Evolutionary conservation across 306 rosid species (phyloP).

Genomic region (Lathyrus sativus): DNA sequence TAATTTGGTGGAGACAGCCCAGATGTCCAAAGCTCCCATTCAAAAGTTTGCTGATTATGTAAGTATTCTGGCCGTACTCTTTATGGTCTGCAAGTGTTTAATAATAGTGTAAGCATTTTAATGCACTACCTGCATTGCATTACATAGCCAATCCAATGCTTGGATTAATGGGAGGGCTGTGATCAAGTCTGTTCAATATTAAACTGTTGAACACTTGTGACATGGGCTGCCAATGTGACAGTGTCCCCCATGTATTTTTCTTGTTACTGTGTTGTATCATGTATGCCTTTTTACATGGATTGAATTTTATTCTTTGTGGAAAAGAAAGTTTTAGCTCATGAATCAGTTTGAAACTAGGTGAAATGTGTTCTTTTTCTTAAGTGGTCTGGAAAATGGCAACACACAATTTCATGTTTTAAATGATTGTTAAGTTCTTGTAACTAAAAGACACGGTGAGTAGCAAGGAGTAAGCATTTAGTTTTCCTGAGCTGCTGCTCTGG

Average conservation of each 20-base stretch:
- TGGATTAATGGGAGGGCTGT: background rate
- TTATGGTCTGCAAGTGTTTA: conserved; percentile 11
- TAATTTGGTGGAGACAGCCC: conserved; percentile 96
- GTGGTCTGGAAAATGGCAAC: conserved; percentile 16
- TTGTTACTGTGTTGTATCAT: background rate
- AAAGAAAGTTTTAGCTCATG: conserved; percentile 24
- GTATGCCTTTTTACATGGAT: background rate
- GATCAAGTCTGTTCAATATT: background rate
- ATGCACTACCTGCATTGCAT: conserved; percentile 1
- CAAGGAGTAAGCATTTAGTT: conserved; percentile 27
- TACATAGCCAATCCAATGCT: background rate
- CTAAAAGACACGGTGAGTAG: conserved; percentile 15
- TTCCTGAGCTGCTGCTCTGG: conserved; percentile 14
- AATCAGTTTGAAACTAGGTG: conserved; percentile 8
- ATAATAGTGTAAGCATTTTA: conserved; percentile 11
- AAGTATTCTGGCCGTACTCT: conserved; percentile 49
- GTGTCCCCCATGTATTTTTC: background rate
- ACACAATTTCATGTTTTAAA: too few species aligned
- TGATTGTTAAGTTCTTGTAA: conserved; percentile 20
- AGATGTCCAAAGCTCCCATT: conserved; percentile 99
- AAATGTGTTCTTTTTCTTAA: conserved; percentile 11
- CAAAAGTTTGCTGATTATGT: conserved; percentile 99
- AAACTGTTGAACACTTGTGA: background rate
- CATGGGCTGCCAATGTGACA: background rate
- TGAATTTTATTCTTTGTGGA: conserved; percentile 25